Conservation (phyloP, 164 flowering plant species). For the Amborella trichopoda region DNA sequence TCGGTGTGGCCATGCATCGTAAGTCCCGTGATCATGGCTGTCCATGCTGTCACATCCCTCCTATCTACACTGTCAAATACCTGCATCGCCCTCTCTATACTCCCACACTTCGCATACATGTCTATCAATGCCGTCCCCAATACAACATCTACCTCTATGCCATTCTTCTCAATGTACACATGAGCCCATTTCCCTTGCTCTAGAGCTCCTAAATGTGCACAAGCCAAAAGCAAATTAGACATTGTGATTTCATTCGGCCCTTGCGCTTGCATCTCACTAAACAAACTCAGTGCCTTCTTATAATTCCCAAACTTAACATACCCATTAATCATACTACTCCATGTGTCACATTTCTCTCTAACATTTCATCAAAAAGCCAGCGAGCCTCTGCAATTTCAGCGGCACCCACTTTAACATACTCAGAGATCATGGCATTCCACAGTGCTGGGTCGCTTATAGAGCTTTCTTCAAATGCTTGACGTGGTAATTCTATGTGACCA, state of each 20-base stretch:
- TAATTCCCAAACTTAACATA: conserved; percentile 52
- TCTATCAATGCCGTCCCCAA: conserved; percentile 69
- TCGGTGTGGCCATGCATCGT: conserved; percentile 48
- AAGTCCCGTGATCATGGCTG: conserved; percentile 63
- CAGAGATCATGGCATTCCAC: no score
- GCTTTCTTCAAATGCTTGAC: no score
- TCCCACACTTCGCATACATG: conserved; percentile 76
- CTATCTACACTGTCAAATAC: conserved; percentile 34
- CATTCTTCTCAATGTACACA: conserved; percentile 45
- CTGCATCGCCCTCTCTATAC: conserved; percentile 31
- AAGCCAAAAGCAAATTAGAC: conserved; percentile 64
- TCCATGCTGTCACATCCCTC: conserved; percentile 70
- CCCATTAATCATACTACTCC: conserved; percentile 73
- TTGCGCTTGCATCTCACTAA: conserved; percentile 35
- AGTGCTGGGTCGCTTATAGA: no score
- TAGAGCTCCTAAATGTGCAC: conserved; percentile 44
- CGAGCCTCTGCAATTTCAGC: no score
- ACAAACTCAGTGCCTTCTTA: conserved; percentile 38
- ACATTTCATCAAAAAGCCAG: conserved; percentile 26
- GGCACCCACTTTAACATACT: no score
- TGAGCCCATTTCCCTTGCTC: conserved; percentile 65
- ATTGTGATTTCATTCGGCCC: conserved; percentile 86
- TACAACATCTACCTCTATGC: conserved; percentile 41
- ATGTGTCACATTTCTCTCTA: conserved; percentile 28
- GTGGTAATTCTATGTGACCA: no score